Conservation (phyloP, 495 filamentous ascomycete genomes). For the Neurospora sp. region DNA sequence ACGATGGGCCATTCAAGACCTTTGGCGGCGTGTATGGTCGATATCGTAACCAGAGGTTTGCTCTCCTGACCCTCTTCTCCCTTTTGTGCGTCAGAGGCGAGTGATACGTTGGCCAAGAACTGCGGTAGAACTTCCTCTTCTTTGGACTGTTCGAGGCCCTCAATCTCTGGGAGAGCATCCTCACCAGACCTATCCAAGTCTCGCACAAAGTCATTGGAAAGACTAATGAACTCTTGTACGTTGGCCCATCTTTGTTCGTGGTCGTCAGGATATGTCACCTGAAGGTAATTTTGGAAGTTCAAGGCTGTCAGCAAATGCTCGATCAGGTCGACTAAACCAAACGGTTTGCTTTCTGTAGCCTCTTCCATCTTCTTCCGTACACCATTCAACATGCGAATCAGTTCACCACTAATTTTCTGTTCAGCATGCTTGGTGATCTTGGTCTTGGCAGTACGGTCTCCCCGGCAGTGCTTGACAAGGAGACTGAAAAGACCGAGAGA, state of each 20-base stretch:
- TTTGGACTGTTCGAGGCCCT: conserved; percentile 61
- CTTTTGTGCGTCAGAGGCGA: conserved; percentile 65
- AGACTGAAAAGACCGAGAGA: conserved; percentile 66
- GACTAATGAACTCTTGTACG: conserved; percentile 73
- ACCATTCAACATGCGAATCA: conserved; percentile 45
- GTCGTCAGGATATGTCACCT: conserved; percentile 59
- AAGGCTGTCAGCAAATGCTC: conserved; percentile 64
- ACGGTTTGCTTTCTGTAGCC: conserved; percentile 19
- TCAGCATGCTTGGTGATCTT: conserved; percentile 59
- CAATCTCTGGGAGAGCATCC: conserved; percentile 64
- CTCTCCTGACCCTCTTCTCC: conserved; percentile 46
- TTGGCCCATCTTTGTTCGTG: conserved; percentile 84
- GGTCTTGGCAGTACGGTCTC: conserved; percentile 52
- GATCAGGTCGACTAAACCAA: conserved; percentile 59
- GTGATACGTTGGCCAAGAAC: conserved; percentile 82
- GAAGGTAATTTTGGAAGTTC: conserved; percentile 61
- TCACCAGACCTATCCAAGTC: conserved; percentile 40
- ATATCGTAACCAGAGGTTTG: conserved; percentile 71
- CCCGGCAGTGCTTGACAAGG: conserved; percentile 59
- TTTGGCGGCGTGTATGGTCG: conserved; percentile 95
- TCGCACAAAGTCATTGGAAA: conserved; percentile 58
- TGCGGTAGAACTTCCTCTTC: conserved; percentile 60
- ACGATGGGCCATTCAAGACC: conserved; percentile 97
- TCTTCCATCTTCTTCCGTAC: conserved; percentile 52
- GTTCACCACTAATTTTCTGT: conserved; percentile 35